These are phyloP conservation scores for Adansonia rubrostipa DNA, from an alignment of 441 rosid species.

Conservation along the genomic window DNA sequence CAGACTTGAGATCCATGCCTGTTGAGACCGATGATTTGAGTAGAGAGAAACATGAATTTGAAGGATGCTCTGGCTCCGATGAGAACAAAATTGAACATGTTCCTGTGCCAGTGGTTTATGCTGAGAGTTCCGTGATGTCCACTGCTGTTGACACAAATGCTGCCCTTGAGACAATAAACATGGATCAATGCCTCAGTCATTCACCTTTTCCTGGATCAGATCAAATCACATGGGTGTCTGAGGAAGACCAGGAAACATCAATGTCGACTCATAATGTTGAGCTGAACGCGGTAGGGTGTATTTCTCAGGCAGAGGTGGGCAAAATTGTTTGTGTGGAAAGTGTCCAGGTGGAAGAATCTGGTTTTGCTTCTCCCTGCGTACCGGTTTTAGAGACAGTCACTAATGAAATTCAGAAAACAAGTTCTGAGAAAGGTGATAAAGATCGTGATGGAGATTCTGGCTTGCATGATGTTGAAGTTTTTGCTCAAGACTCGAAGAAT, in stretches of 20 bases:
- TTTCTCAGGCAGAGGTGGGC: constrained; percentile 15
- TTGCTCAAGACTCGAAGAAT: constrained; percentile 26
- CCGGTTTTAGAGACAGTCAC: constrained; percentile 22
- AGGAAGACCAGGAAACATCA: constrained; percentile 6
- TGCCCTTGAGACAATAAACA: background rate
- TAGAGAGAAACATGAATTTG: constrained; percentile 27
- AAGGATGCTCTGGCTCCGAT: constrained; percentile 25
- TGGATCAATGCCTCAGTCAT: background rate
- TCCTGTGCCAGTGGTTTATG: constrained; percentile 14
- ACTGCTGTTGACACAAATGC: constrained; percentile 15
- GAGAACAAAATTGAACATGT: constrained; percentile 18
- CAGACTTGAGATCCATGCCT: constrained; percentile 24
- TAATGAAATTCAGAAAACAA: constrained; percentile 21
- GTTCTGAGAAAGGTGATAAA: constrained; percentile 9
- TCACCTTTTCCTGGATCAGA: constrained; percentile 9
- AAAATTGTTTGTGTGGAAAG: constrained; percentile 16
- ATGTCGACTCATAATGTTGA: background rate
- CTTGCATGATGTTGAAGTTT: constrained; percentile 15
- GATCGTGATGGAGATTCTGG: constrained; percentile 18
- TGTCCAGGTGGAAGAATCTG: constrained; percentile 25
- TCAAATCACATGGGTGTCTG: background rate
- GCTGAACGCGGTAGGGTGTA: constrained; percentile 18
- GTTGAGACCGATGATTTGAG: constrained; percentile 19
- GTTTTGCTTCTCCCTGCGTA: constrained; percentile 25
- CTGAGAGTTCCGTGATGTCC: constrained; percentile 14